Base-by-base conservation (phyloP, 805 yeast species). In the Candida morakotiae region DNA sequence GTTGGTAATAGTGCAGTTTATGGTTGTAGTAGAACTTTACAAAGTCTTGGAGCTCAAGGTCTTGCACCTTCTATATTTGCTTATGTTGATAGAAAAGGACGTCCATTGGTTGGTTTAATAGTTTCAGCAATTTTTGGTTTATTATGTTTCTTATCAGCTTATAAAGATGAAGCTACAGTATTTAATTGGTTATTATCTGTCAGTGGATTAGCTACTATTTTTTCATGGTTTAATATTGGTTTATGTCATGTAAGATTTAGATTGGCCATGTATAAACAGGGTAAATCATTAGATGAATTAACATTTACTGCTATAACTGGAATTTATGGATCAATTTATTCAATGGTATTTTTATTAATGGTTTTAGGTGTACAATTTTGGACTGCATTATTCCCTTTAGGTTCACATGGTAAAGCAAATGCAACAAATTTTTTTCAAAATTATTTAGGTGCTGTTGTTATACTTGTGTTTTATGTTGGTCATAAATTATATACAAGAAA, bases 1-100 rank as follows among this genome's bases (percentile, higher is more conserved):
- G 89, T 83, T 37, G 88, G 87, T 47, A 83, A 83, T 65, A 77
- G 87, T 17, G 77, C 88, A 2, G 76, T 82, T 28, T 83, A 72
- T 55, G 85, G 82, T n/a, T 74, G 81, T 43, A 81, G 88, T 34
- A 74, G 91, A 69, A 70, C 87, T 8, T 53, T 83, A 37, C 79
- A 77, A 37, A 74, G 86, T 16, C 62, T 83, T 49, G 81, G 87
- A 13, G 79, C 77, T 41, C 85, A 81, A 58, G 85, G 86, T 8
- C 73, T 76, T 50, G 83, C 79, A 34, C 89, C 89, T n/a, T 44
- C 46, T 19, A 42, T 52, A 28, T 62, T 65, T 41, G 61, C 52
- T 38, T 66, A 63, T 53, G 63, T 67, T 37, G 73, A 67, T 53
- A 52, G 54, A 42, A 55, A 46, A 31, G 73, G 71, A 26, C 60